phyloP scores from a whole-genome alignment of 768 basidiomycete species.

The Galerina sulciceps region DNA sequence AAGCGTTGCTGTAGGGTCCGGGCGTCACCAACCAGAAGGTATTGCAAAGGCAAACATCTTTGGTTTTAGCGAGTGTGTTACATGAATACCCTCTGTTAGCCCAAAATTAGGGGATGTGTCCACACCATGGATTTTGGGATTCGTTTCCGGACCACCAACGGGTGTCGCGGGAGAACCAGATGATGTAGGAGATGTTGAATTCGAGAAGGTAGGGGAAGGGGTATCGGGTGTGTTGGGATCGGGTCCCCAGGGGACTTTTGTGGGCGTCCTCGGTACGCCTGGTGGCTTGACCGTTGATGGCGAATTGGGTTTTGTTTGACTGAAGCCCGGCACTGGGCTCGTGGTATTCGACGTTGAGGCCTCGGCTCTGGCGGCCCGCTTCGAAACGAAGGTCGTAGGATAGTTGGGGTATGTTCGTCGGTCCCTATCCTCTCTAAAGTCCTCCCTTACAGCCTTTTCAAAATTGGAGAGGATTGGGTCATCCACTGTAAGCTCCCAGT shows the following conservation, averaged over 20 bases:
- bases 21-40: slow-evolving; percentile 62
- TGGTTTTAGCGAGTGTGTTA: slow-evolving; percentile 52
- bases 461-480: no score
- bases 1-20: background rate
- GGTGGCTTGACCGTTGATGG: no score
- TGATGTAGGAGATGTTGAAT: slow-evolving; percentile 60
- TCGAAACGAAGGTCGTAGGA: slow-evolving; percentile 62
- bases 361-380: slow-evolving; percentile 54
- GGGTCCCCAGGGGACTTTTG: slow-evolving; percentile 31
- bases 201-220: slow-evolving; percentile 55
- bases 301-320: slow-evolving; percentile 37
- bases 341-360: slow-evolving; percentile 45
- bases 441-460: no score
- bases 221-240: slow-evolving; percentile 50
- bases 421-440: no score
- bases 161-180: slow-evolving; percentile 67
- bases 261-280: slow-evolving; percentile 9
- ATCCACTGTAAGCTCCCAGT: no score
- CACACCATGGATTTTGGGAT: slow-evolving; percentile 51
- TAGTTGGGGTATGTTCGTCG: no score
- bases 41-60: slow-evolving; percentile 71
- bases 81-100: slow-evolving; percentile 33
- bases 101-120: slow-evolving; percentile 44
- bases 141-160: slow-evolving; percentile 51
- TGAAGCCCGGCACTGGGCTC: slow-evolving; percentile 52